phyloP scores from a whole-genome alignment of 2,329 filamentous ascomycete species.

The Talaromyces sp. region DNA sequence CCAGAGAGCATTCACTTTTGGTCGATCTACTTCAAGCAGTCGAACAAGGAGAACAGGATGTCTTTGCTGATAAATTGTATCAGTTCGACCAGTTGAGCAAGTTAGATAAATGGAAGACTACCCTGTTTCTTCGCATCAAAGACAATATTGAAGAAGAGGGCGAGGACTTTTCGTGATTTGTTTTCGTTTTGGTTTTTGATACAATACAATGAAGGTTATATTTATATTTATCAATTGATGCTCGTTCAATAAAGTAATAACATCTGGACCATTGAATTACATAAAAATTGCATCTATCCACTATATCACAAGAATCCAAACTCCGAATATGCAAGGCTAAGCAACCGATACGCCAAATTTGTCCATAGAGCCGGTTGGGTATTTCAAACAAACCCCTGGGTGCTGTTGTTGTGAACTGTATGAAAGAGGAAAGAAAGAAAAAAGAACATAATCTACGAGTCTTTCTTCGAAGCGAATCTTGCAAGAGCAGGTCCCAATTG shows the following conservation, averaged over 20 bases:
- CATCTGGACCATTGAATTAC: background rate
- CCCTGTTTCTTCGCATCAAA: constrained; percentile 77
- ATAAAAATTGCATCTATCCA: background rate
- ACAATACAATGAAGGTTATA: background rate
- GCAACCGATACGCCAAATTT: constrained; percentile 3
- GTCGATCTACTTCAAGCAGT: constrained; percentile 71
- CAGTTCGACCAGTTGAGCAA: constrained; percentile 90
- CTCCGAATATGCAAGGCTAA: background rate
- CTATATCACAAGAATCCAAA: background rate
- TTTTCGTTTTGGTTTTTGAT: background rate
- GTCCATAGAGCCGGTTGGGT: constrained; percentile 9
- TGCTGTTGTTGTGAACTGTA: constrained; percentile 13
- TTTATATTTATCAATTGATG: background rate
- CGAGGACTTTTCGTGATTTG: constrained; percentile 61
- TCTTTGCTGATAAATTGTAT: constrained; percentile 80
- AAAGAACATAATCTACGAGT: constrained; percentile 16
- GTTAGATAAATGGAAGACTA: constrained; percentile 96
- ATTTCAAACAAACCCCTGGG: constrained; percentile 14
- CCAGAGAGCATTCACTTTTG: constrained; percentile 77
- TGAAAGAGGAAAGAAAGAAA: background rate
- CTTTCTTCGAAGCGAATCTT: constrained; percentile 71
- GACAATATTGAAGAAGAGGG: constrained; percentile 68
- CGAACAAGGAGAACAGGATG: constrained; percentile 72
- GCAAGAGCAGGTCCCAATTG: constrained; percentile 82
- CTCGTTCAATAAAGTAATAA: background rate